Evolutionary conservation across 768 basidiomycete species (phyloP).

Genomic region (Tremella yokohamensis): DNA sequence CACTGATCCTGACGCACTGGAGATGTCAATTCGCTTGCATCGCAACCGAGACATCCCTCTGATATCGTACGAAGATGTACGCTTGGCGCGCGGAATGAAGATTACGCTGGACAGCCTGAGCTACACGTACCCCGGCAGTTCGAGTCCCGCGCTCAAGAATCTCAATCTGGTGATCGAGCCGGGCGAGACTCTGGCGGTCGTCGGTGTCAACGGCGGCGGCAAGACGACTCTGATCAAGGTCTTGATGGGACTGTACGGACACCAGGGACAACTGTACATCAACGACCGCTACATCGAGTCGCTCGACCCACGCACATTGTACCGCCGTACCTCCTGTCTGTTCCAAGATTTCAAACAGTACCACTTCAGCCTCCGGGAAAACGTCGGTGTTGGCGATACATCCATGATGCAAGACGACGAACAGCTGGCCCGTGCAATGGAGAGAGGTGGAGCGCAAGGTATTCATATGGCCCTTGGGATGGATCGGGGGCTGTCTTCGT

Average conservation of each 20-base stretch:
- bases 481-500: too few species aligned
- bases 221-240: slow-evolving; percentile 84
- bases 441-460: slow-evolving; percentile 68
- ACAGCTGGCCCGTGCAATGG: slow-evolving; percentile 64
- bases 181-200: slow-evolving; percentile 79
- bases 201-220: slow-evolving; percentile 54
- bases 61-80: slow-evolving; percentile 25
- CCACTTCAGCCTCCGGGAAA: slow-evolving; percentile 71
- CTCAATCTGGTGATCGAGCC: slow-evolving; percentile 67
- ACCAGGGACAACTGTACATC: slow-evolving; percentile 61
- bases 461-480: too few species aligned
- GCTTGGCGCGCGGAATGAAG: slow-evolving; percentile 56
- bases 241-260: slow-evolving; percentile 71
- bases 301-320: slow-evolving; percentile 67
- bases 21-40: slow-evolving; percentile 54
- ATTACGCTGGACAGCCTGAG: slow-evolving; percentile 66
- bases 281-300: slow-evolving; percentile 68
- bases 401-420: slow-evolving; percentile 60
- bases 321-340: slow-evolving; percentile 70
- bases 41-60: background rate
- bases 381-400: slow-evolving; percentile 77
- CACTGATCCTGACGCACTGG: slow-evolving; percentile 52
- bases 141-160: slow-evolving; percentile 66
- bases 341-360: slow-evolving; percentile 84
- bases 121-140: slow-evolving; percentile 75